Evolutionary conservation across 805 yeast species (phyloP), one percentile per base, ranked within the genome.

Genomic region (Candida berthetii): DNA sequence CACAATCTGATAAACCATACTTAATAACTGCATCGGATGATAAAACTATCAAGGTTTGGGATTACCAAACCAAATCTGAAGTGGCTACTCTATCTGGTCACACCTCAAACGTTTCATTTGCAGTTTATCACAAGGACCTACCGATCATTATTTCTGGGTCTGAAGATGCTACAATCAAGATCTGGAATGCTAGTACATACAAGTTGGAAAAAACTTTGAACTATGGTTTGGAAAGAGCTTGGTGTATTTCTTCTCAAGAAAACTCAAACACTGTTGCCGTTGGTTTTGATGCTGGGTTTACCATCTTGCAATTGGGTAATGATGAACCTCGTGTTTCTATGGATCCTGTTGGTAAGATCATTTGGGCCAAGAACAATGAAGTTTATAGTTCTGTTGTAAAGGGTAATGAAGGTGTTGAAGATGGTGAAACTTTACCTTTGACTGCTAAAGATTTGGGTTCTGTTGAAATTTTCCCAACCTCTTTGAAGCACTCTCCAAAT

Each of bases 1-100:
- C 98, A 24, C 89, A 87, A 52, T 85, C 96, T 44, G 99, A 93
- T 68, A 93, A 93, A 66, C 99, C 99, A 38, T 93, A 93, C 61
- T 69, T 93, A 52, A 82, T 90, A 49, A 90, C 97, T 2, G 71
- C 96, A 4, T 84, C 95, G 16, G 98, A 90, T 66, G 97, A 91
- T 65, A 76, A 81, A 49, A 82, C 96, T 2, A 80, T 89, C 49
- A 85, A 85, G 55, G 73, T 90, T 39, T 91, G 96, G 96, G 98
- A 90, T 65, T 93, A 93, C 59, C 99, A 93, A 73, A 88, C 97
- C 35, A 93, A 93, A 69, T 80, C 95, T 7, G 83, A 93, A 60
- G 95, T 93, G 38, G 96, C 98, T 10, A 84, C 95, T 22, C 72
- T 93, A 53, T 95, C 85, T 59, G 99, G 97, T 29, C 99, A 93